A percentile compares a stretch with the other conserved stretches of the same genome.
Evolutionary conservation across 768 basidiomycete species (phyloP).

Genomic region (Scleroderma citrinum): DNA sequence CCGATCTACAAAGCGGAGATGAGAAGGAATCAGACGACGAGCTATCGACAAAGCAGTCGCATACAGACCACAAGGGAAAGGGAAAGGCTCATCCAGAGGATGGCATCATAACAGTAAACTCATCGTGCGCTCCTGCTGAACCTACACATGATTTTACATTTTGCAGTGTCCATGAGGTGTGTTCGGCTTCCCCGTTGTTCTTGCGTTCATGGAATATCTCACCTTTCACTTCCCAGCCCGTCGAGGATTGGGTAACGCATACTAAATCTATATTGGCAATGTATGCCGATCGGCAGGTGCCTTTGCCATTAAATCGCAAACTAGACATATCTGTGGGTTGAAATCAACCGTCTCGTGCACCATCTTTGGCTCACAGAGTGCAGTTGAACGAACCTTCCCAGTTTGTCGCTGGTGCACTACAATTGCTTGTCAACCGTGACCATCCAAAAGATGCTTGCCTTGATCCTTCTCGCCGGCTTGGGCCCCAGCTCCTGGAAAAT

Average conservation of each 20-base stretch:
- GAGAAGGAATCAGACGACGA: background rate
- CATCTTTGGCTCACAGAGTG: conserved; percentile 1
- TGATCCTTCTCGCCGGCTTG: conserved; percentile 17
- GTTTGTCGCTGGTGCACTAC: conserved; percentile 21
- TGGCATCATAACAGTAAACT: background rate
- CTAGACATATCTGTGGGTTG: conserved; percentile 20
- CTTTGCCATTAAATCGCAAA: conserved; percentile 19
- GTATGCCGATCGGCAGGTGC: conserved; percentile 23
- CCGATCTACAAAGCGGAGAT: background rate
- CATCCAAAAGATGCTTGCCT: background rate
- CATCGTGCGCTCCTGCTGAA: background rate
- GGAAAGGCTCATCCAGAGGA: conserved; percentile 2
- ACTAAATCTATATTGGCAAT: conserved; percentile 19
- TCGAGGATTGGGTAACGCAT: conserved; percentile 17
- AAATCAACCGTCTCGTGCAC: background rate
- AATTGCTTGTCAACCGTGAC: conserved; percentile 27
- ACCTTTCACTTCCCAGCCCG: conserved; percentile 7
- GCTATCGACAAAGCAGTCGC: background rate
- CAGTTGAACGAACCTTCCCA: conserved; percentile 21
- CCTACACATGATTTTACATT: conserved; percentile 3
- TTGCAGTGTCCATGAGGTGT: background rate
- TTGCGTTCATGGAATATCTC: background rate
- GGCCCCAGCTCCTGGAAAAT: conserved; percentile 27
- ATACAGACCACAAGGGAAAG: conserved; percentile 2
- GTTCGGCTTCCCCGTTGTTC: background rate